Conservation (phyloP, 1,284 basidiomycete genomes). For the Psilocybe mexicana region DNA sequence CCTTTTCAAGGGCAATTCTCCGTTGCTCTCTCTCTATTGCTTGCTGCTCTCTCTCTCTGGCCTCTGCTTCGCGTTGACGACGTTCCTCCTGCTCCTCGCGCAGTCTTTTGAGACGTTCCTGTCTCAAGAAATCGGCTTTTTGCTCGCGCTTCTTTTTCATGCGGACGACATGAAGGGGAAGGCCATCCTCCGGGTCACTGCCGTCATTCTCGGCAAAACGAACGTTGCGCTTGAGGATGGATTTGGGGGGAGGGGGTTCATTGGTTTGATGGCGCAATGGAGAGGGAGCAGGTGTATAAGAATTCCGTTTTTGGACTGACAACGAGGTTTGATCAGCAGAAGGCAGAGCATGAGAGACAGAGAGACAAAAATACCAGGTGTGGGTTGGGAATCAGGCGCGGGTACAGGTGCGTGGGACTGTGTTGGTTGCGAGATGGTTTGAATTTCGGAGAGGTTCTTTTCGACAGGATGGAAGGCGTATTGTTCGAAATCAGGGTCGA, state of each 20-base stretch:
- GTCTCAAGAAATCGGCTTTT: constrained; percentile 65
- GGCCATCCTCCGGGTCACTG: constrained; percentile 34
- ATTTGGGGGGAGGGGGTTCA: constrained; percentile 16
- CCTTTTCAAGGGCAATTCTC: constrained; percentile 47
- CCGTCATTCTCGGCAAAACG: constrained; percentile 63
- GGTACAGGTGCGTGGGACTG: constrained; percentile 18
- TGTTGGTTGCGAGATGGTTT: constrained; percentile 17
- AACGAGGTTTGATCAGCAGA: constrained; percentile 4
- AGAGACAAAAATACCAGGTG: constrained; percentile 20
- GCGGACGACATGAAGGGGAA: constrained; percentile 69
- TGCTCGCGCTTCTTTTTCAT: constrained; percentile 70
- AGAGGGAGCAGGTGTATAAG: constrained; percentile 49
- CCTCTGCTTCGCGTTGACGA: constrained; percentile 46
- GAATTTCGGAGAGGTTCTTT: constrained; percentile 11
- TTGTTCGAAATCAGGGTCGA: constrained; percentile 32
- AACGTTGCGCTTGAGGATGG: constrained; percentile 56
- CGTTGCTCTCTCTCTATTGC: constrained; percentile 16
- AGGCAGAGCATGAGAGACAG: constrained; percentile 9
- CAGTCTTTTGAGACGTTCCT: constrained; percentile 55
- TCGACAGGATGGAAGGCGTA: constrained; percentile 5
- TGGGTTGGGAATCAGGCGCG: constrained; percentile 7
- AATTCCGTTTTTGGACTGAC: constrained; percentile 28
- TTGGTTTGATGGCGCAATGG: constrained; percentile 50
- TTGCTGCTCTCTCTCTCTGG: constrained; percentile 46
- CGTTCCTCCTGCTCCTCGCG: constrained; percentile 41